Evolutionary conservation across 2,329 filamentous ascomycete species (phyloP).

Genomic region (Phaeosphaeriaceae sp.): DNA sequence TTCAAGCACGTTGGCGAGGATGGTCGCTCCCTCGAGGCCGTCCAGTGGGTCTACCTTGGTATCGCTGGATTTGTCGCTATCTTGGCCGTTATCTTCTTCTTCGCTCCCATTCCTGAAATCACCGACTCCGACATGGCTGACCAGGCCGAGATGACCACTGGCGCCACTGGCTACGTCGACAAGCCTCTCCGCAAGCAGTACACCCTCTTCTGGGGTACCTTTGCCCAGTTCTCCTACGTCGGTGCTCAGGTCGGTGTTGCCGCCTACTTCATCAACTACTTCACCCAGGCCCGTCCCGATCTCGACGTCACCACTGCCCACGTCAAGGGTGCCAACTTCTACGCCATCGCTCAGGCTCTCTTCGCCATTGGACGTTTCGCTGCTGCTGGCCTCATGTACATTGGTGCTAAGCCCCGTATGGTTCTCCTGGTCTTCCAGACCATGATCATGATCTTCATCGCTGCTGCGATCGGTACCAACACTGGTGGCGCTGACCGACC

Average conservation of each 20-base stretch:
- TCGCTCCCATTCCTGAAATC: constrained; percentile 63
- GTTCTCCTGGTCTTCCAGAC: constrained; percentile 74
- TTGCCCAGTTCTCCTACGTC: constrained; percentile 82
- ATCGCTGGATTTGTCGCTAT: constrained; percentile 68
- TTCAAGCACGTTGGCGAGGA: constrained; percentile 63
- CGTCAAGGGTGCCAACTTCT: constrained; percentile 69
- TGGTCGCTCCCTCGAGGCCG: constrained; percentile 61
- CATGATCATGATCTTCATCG: constrained; percentile 54
- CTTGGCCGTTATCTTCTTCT: constrained; percentile 66
- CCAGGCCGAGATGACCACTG: constrained; percentile 52
- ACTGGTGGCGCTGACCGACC: constrained; percentile 33
- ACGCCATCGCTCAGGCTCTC: constrained; percentile 76
- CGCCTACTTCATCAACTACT: constrained; percentile 54
- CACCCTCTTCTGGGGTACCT: constrained; percentile 76
- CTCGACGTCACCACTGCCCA: constrained; percentile 45
- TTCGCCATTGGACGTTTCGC: constrained; percentile 78
- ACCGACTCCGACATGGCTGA: constrained; percentile 65
- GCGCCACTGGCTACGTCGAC: constrained; percentile 48
- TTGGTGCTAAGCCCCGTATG: constrained; percentile 70
- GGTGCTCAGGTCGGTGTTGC: constrained; percentile 72
- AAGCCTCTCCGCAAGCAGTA: constrained; percentile 69
- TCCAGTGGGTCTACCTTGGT: constrained; percentile 71
- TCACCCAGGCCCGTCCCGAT: constrained; percentile 55
- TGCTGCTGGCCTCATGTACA: constrained; percentile 72
- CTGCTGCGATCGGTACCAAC: constrained; percentile 42